Percentiles rank a stretch among this genome's conserved stretches.
Evolutionary conservation across 768 basidiomycete genomes (phyloP).

Genomic region (Nidularia sp.): DNA sequence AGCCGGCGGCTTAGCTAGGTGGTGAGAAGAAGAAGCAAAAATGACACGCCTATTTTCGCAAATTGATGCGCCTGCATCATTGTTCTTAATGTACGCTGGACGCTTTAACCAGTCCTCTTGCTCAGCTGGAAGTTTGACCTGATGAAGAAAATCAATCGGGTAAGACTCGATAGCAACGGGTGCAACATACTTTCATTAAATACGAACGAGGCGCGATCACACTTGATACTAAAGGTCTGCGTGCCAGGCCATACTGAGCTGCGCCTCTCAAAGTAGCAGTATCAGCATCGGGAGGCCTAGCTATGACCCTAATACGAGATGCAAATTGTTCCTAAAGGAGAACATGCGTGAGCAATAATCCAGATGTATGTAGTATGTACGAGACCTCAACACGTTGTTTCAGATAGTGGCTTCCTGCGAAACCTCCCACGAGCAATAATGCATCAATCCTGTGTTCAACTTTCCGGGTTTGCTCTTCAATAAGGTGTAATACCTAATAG

Average conservation of each 20-base stretch:
- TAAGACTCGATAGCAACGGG: neutral
- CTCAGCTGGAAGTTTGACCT: conserved; percentile 89
- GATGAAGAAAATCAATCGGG: neutral
- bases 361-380: neutral
- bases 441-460: conserved; percentile 76
- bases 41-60: conserved; percentile 76
- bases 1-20: conserved; percentile 21
- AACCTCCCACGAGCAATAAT: conserved; percentile 85
- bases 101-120: conserved; percentile 78
- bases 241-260: conserved; percentile 82
- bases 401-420: conserved; percentile 82
- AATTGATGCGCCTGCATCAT: conserved; percentile 71
- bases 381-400: conserved; percentile 71
- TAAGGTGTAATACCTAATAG: conserved; percentile 66
- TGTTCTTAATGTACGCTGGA: conserved; percentile 79
- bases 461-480: conserved; percentile 70
- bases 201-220: conserved; percentile 82
- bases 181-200: conserved; percentile 67
- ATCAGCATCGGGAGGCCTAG: conserved; percentile 81
- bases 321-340: conserved; percentile 58
- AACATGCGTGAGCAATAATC: conserved; percentile 6
- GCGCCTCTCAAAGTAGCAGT: conserved; percentile 86
- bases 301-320: conserved; percentile 66
- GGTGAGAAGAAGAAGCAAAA: conserved; percentile 9
- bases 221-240: conserved; percentile 71